Base-by-base conservation (phyloP, 148 eudicot species). In the Cornus controversa region DNA sequence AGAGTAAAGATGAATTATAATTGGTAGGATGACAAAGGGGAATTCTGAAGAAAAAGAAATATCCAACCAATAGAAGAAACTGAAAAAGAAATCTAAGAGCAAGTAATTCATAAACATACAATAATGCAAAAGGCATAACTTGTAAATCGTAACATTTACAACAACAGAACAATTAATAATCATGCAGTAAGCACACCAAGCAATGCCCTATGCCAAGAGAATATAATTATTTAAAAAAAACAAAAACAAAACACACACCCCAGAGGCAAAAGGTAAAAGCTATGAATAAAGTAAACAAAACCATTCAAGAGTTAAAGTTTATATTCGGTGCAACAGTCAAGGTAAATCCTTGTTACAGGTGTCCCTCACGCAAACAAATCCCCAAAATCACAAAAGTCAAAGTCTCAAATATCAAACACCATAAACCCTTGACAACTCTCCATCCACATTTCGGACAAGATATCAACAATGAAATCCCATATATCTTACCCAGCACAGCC, bases 61-160 rank as follows among this genome's bases (percentile, higher is more conserved):
- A 71, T 26, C 29, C 29, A 5, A 47, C 20, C 11, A 47, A 71
- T 47, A 53, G 18, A 8, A 27, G 27, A 71, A 22, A 27, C 3
- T n/a, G n/a, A n/a, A n/a, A n/a, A n/a, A n/a, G n/a, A n/a, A n/a
- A 28, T 37, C 50, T 71, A 77, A 28, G 71, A 6, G 8, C 72
- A 50, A 76, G 9, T 47, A 24, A 74, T 74, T 29, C 26, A 24
- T 31, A 57, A 64, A 50, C 28, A 58, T 36, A 5, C 34, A 31
- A 31, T 31, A 2, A 31, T 31, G n/a, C 34, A 25, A 60, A 20
- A 10, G 73, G 13, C n/a, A 72, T 25, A 68, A 73, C 34, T 50
- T 53, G 5, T 20, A 72, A 50, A 18, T 20, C 62, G 7, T 2
- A 45, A 45, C 50, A 45, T 1, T 45, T 45, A 45, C 50, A 45